Base-by-base conservation (phyloP, 257 asterid species). In the Avicennia marina region DNA sequence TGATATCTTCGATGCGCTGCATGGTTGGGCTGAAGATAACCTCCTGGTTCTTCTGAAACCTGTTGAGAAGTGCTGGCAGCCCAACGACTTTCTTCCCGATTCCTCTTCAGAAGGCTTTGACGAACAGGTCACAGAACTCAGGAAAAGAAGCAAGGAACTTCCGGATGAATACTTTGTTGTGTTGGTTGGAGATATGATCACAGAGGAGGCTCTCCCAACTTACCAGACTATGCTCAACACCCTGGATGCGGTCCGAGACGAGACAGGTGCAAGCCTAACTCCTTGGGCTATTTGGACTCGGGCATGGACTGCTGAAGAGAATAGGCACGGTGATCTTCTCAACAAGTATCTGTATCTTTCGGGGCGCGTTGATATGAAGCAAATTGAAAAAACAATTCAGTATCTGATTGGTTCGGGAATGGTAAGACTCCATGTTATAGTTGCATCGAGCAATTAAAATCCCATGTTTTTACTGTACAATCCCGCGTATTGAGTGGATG, bases 241-340 rank as follows among this genome's bases (percentile, higher is more conserved):
- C 6, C 64, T 79, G 4, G 86, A 79, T 47, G 73, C 67, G 1
- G 86, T 79, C 38, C 79, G 82, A 2, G 85, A 79, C 3, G 85
- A 75, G 66, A 79, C 85, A 0, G 85, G 85, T 20, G 85, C 85
- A 15, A 79, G 86, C 65, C 78, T 39, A 36, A 75, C 78, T 54
- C 79, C 86, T 40, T 79, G 86, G 86, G 86, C 86, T 40, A 59
- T 79, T 53, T 79, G 86, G 86, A 79, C 86, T 3, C 50, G 86
- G 65, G 86, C 86, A 1, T 79, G 86, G 86, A 79, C 86, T 7
- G 86, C 86, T 38, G 86, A 79, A 53, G 86, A 79, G 82, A 79
- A 79, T 66, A 68, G 85, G 56, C 85, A 79, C 3, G 85, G 85
- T 5, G 85, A 79, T 24, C 80, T 79, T 44, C 82, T 79, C 47